These are phyloP conservation scores for Nephelium lappaceum DNA, from an alignment of 345 rosid species.

Conservation along the genomic window DNA sequence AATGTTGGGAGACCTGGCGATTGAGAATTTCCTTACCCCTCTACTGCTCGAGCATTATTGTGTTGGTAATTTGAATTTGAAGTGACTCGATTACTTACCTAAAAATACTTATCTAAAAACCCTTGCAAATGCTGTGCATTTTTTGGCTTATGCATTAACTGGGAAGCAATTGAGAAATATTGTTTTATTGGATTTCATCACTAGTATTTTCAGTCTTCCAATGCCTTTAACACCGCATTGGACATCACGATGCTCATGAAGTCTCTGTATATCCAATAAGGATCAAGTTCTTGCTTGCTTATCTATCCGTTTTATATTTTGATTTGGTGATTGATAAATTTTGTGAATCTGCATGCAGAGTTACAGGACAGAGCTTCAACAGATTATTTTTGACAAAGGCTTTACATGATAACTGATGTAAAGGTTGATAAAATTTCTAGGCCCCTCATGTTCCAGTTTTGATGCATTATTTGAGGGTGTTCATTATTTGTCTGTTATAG, in stretches of 20 bases:
- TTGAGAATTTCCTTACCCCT: background rate
- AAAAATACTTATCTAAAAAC: background rate
- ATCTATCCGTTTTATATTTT: background rate
- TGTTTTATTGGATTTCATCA: background rate
- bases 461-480: background rate
- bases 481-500: background rate
- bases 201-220: background rate
- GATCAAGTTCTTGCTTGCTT: background rate
- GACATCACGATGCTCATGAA: no score
- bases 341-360: slow-evolving; percentile 53
- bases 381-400: slow-evolving; percentile 82
- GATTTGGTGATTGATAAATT: background rate
- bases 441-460: background rate
- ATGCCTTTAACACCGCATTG: background rate
- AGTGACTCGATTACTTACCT: no score
- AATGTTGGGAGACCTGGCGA: no score
- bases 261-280: no score
- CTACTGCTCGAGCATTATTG: background rate
- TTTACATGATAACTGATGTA: slow-evolving; percentile 66
- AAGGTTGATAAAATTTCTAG: background rate
- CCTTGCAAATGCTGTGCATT: background rate
- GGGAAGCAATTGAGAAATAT: background rate
- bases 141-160: background rate
- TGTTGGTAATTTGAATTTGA: background rate
- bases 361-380: slow-evolving; percentile 92